Conservation (phyloP, 192 early-diverging fungal species). For the Backusella parvicylindrica region DNA sequence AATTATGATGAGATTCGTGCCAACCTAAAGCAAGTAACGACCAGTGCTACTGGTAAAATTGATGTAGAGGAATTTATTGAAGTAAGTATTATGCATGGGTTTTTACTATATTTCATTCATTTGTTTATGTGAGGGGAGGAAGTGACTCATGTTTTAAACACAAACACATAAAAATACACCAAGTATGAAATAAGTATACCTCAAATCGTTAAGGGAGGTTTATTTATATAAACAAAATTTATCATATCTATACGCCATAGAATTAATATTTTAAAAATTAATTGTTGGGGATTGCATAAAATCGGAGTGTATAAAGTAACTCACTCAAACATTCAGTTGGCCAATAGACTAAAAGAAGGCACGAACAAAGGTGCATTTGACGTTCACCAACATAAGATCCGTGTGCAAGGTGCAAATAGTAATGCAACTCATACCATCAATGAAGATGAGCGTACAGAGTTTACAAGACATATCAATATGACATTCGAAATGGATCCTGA, state of each 20-base stretch:
- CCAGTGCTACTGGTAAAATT: conserved; percentile 64
- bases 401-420: conserved; percentile 77
- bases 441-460: conserved; percentile 97
- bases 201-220: neutral
- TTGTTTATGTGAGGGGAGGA: neutral
- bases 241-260: neutral
- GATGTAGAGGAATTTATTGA: conserved; percentile 81
- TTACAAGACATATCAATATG: conserved; percentile 92
- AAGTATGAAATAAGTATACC: neutral
- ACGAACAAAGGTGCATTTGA: conserved; percentile 45
- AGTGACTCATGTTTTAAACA: neutral
- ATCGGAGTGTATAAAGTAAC: neutral
- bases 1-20: conserved; percentile 75
- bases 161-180: neutral
- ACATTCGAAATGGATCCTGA: conserved; percentile 78
- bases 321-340: conserved; percentile 34
- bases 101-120: neutral
- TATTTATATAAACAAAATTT: neutral
- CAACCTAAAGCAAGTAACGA: conserved; percentile 64
- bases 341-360: conserved; percentile 51
- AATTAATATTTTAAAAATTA: neutral
- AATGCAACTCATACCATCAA: conserved; percentile 98
- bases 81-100: conserved; percentile 38
- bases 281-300: neutral
- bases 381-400: conserved; percentile 77